Base-by-base conservation (phyloP, 23 red algal species). In the Gracilaria domingensis region DNA sequence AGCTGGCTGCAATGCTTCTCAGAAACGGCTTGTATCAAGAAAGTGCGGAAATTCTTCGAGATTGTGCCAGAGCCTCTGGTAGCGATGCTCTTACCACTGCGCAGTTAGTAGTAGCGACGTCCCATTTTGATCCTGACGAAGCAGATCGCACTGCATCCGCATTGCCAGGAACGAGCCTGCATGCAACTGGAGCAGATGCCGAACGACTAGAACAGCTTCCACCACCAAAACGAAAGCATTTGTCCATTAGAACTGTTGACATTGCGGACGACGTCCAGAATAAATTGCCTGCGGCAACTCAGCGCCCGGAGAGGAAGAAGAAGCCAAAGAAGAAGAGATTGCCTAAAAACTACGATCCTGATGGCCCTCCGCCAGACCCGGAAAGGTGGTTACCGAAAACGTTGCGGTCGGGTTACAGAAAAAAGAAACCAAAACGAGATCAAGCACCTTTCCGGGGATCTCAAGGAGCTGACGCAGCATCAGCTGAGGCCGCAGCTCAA, bases 301-400 rank as follows among this genome's bases (percentile, higher is more conserved):
- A 35, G 6, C 50, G 38, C 13, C 42, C 28, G 29, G 81, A 72
- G 17, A 66, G 51, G 34, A 85, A 93, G 78, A 94, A 94, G 81
- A 94, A 94, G 26, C 77, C 86, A 48, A 94, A 72, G 73, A 94
- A 94, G 81, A 86, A 94, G 56, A 66, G 65, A 30, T 67, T 94
- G 36, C 91, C 91, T 7, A 94, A 94, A 70, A 87, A 94, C 51
- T 94, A 79, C 35, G 82, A 94, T 51, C 91, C 91, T 7, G 59
- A 94, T 36, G 91, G 91, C 51, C 91, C 91, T 30, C 91, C 81
- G 7, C 91, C 91, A 36, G 91, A 94, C 36, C 91, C 91, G 64
- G 91, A 94, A 42, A 82, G 91, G 54, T 94, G 91, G 91, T 21
- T 94, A 12, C 91, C 91, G 0, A 94, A 94, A 70, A 86, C 81